Evolutionary conservation across 108 stramenopile genomes (phyloP).

Genomic region (Craspedostauros australis): DNA sequence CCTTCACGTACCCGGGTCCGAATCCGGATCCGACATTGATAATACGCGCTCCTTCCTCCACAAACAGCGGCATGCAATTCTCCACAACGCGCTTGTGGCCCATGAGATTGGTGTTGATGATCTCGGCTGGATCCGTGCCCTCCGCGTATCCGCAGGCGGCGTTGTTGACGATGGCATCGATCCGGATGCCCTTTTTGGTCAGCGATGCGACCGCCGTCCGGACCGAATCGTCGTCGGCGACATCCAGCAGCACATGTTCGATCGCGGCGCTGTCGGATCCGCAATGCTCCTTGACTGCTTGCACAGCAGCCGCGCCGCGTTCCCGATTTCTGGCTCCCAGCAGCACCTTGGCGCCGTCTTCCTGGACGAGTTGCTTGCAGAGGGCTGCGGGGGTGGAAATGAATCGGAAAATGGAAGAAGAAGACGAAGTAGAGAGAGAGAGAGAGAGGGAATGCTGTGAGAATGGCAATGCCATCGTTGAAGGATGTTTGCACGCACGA

Average conservation of each 20-base stretch:
- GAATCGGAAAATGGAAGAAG: neutral
- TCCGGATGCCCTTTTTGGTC: conserved; percentile 6
- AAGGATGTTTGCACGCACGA: no score
- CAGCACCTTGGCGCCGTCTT: conserved; percentile 47
- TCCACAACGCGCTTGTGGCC: conserved; percentile 36
- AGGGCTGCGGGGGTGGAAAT: conserved; percentile 50
- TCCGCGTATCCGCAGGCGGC: conserved; percentile 34
- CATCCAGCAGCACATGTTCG: conserved; percentile 50
- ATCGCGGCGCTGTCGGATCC: no score
- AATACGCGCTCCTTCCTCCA: conserved; percentile 22
- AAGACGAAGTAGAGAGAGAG: neutral
- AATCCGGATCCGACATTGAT: conserved; percentile 38
- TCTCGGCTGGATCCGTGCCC: conserved; percentile 7
- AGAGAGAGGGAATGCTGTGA: neutral
- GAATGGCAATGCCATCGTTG: neutral
- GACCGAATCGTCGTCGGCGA: conserved; percentile 33
- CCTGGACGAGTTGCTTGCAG: conserved; percentile 43
- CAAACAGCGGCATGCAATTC: conserved; percentile 22
- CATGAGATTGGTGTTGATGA: conserved; percentile 35
- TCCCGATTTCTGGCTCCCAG: conserved; percentile 35
- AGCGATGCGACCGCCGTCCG: conserved; percentile 34
- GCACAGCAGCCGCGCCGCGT: conserved; percentile 37
- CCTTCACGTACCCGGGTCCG: conserved; percentile 20
- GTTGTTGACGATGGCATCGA: conserved; percentile 45
- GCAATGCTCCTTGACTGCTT: conserved; percentile 30